A percentile compares a stretch with the other conserved stretches of the same genome.
Conservation (phyloP, 2,329 filamentous ascomycete species). For the Hypoxylon sp. region DNA sequence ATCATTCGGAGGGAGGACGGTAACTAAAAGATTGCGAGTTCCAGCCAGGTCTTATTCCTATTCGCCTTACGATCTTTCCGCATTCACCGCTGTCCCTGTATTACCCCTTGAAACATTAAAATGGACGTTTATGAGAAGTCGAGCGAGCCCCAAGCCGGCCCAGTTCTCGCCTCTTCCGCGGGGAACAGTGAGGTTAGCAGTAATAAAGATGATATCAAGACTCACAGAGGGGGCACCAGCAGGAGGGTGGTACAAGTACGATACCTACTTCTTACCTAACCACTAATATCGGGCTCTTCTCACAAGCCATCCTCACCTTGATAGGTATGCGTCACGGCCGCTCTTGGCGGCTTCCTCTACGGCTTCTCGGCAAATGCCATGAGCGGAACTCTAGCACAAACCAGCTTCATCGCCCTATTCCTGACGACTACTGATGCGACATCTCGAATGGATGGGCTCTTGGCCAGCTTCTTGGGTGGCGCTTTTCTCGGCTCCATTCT, state of each 20-base stretch:
- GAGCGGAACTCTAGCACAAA: conserved; percentile 51
- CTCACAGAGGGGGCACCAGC: conserved; percentile 14
- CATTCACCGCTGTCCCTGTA: neutral
- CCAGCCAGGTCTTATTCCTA: neutral
- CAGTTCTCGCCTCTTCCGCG: neutral
- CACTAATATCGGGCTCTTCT: neutral
- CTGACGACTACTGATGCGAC: conserved; percentile 32
- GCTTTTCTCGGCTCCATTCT: conserved; percentile 43
- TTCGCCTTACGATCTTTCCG: neutral
- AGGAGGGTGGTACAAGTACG: conserved; percentile 27
- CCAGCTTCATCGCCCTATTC: conserved; percentile 50
- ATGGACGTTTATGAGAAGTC: conserved; percentile 17
- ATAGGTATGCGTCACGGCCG: conserved; percentile 45
- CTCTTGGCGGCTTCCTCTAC: conserved; percentile 52
- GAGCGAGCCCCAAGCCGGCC: neutral
- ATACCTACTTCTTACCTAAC: neutral
- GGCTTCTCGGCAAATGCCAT: conserved; percentile 53
- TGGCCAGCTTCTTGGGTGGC: conserved; percentile 42
- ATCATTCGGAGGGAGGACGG: neutral
- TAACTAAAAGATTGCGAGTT: neutral
- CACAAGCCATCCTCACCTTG: conserved; percentile 8
- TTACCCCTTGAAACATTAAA: neutral
- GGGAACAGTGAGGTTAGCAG: conserved; percentile 16
- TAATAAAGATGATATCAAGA: conserved; percentile 4
- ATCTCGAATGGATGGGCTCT: conserved; percentile 32